phyloP scores from a whole-genome alignment of 2,329 filamentous ascomycete species.

The Ceratocystis ficicola region DNA sequence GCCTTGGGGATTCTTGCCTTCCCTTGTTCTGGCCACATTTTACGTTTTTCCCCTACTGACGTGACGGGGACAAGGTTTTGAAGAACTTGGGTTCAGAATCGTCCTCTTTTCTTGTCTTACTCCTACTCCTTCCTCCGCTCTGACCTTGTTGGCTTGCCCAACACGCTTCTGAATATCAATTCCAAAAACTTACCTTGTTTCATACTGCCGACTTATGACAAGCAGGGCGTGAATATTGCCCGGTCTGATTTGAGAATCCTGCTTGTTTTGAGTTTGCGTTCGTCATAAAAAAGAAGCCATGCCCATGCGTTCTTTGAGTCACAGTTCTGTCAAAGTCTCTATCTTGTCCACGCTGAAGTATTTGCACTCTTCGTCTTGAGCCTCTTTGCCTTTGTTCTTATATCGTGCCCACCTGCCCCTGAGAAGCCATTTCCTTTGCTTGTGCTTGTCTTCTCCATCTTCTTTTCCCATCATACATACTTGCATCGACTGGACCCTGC shows the following conservation, averaged over 20 bases:
- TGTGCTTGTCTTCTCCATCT: too few species aligned
- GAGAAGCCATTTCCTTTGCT: too few species aligned
- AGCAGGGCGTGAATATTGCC: neutral
- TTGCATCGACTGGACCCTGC: too few species aligned
- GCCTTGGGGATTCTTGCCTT: neutral
- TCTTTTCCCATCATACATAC: too few species aligned
- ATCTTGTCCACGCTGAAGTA: neutral
- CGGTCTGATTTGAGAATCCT: neutral
- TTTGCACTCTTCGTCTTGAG: neutral
- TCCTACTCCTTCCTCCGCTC: neutral
- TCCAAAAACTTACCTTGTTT: neutral
- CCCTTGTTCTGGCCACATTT: neutral
- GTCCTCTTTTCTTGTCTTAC: neutral
- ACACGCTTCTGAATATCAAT: neutral
- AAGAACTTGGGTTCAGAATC: neutral
- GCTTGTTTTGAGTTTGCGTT: conserved; percentile 8
- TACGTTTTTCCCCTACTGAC: neutral
- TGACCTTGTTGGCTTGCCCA: neutral
- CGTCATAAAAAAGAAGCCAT: conserved; percentile 1
- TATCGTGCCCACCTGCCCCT: neutral
- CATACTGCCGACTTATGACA: neutral
- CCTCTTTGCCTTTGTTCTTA: neutral
- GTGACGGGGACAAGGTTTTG: neutral
- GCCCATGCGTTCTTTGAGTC: neutral
- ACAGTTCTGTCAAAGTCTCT: neutral